Evolutionary conservation across 257 asterid genomes (phyloP), one percentile per base, ranked within the genome.

Genomic region (Datura wrightii): DNA sequence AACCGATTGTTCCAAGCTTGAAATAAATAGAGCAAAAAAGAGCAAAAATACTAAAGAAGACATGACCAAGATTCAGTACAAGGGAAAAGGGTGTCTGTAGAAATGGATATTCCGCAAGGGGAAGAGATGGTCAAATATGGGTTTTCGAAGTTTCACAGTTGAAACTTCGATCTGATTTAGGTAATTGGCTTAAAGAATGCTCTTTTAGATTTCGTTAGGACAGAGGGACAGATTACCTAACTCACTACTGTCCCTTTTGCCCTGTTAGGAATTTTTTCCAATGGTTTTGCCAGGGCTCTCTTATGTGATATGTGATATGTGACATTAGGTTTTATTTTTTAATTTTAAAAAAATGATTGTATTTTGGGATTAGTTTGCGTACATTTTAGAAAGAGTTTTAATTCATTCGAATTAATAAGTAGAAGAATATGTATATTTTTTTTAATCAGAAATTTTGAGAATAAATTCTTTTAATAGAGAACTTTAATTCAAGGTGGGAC

Each of bases 181-280:
- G 2, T 69, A 50, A 52, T 42, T 79, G 78, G 10, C 3, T 69
- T 15, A 69, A 69, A 69, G 52, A 69, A 39, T 0, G 6, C 13
- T 3, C 31, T n/a, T 83, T 53, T 4, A 65, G 54, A n/a, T n/a
- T 44, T 56, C 67, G 67, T 42, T 59, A 39, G 42, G n/a, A 82
- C 50, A 82, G n/a, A 36, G 34, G 85, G 82, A 82, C 3, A 13
- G 44, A 84, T 82, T 18, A 42, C 82, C 93, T 90, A 87, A 96
- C 97, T 91, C 93, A 92, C 91, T 86, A 16, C 55, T 93, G 94
- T 5, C 56, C 56, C 79, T 52, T 71, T 71, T 71, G 54, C 55
- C 54, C 37, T 18, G 8, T 54, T 54, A 14, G 19, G 2, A 54
- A 2, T 14, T 54, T 5, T 54, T 54, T 54, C 15, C 7, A 54